Base-by-base conservation (phyloP, 1,284 basidiomycete genomes). In the Moesziomyces sp. region DNA sequence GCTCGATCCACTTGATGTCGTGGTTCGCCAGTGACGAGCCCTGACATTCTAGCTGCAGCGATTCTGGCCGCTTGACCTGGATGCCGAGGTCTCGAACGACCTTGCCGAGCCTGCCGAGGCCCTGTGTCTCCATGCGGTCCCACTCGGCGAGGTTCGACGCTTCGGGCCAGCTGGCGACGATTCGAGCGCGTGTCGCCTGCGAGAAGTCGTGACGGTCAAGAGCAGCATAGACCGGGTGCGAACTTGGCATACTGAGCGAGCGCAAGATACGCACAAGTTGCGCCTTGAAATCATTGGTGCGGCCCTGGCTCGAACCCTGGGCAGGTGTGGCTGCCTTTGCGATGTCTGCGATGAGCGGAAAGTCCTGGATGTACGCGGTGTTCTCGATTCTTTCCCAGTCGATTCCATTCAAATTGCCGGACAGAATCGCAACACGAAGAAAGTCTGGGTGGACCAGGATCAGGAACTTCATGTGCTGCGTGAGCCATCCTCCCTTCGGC, bases 321-420 rank as follows among this genome's bases (percentile, higher is more conserved):
- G 21, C 19, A 5, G 16, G 14, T 24, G 30, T 11, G 30, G 21
- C 30, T 6, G 33, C 11, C 2, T 30, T 51, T 8, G 52, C 23
- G 8, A 24, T 44, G 2, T 30, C 24, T 1, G 46, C 16, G 0
- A 66, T 35, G 5, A 65, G 52, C 13, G 77, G 80, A 46, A 83
- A 82, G 40, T 83, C 82, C 30, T 83, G 82, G 3, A 83, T 54
- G 57, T 61, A 83, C 0, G 66, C 62, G 33, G 76, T 74, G 52
- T 84, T 84, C 47, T 84, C 82, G 45, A 80, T 78, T 9, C 68
- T 49, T 28, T 76, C 65, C 82, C 82, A 84, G 61, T 84, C 82
- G 28, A 77, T 62, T 4, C 52, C 70, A 24, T 79, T 72, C 28
- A 84, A 49, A 46, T 84, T 84, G 3, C 79, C 82, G 5, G 66